These are phyloP conservation scores for Kodamaea kaohsiungensis DNA, from an alignment of 805 yeast species.

Conservation along the genomic window DNA sequence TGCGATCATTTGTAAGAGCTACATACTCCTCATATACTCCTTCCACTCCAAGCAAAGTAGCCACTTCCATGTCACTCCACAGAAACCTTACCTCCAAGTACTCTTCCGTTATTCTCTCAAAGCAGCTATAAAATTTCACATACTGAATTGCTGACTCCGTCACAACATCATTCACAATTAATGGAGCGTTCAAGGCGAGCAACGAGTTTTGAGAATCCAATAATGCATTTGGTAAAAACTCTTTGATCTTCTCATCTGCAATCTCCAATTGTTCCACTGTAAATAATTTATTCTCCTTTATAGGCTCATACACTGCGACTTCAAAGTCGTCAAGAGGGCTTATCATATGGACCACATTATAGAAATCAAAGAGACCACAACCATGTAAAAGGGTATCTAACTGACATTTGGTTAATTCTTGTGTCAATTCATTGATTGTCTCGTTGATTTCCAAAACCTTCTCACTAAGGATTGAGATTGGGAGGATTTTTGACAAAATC, in stretches of 20 bases:
- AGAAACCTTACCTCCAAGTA: conserved; percentile 41
- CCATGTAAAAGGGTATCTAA: conserved; percentile 48
- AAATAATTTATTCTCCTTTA: conserved; percentile 61
- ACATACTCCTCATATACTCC: conserved; percentile 27
- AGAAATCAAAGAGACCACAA: conserved; percentile 58
- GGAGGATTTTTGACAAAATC: conserved; percentile 53
- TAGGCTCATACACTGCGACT: conserved; percentile 63
- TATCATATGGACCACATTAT: conserved; percentile 70
- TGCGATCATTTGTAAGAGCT: neutral
- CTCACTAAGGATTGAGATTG: conserved; percentile 40
- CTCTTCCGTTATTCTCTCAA: conserved; percentile 36
- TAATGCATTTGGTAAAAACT: conserved; percentile 59
- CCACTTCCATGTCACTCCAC: conserved; percentile 62
- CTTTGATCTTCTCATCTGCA: conserved; percentile 48
- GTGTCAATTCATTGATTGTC: conserved; percentile 34
- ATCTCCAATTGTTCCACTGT: conserved; percentile 42
- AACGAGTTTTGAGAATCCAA: conserved; percentile 60
- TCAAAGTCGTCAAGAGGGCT: conserved; percentile 64
- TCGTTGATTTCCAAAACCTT: conserved; percentile 38
- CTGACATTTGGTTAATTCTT: conserved; percentile 45
- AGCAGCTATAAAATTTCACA: conserved; percentile 46
- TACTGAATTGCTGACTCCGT: conserved; percentile 50
- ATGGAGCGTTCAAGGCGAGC: conserved; percentile 63
- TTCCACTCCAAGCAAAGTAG: conserved; percentile 72
- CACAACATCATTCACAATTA: conserved; percentile 56